These are phyloP conservation scores for Hypoxylon rubiginosum DNA, from an alignment of 2,329 filamentous ascomycete genomes.

Conservation along the genomic window DNA sequence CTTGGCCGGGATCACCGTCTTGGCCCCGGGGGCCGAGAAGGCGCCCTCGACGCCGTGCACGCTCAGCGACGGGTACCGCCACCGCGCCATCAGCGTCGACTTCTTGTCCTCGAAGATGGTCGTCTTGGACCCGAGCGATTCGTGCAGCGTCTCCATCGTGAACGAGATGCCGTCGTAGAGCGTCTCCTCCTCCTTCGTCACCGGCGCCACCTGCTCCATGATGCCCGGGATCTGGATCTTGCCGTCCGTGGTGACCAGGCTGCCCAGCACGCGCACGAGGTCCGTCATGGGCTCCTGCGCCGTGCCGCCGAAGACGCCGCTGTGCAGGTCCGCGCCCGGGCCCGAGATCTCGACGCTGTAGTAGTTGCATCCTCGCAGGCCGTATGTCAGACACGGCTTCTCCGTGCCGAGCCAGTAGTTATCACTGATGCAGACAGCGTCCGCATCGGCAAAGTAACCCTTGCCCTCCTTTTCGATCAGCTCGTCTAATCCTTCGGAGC, in stretches of 20 bases:
- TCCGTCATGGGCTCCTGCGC: slow-evolving; percentile 99
- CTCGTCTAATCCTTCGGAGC: slow-evolving; percentile 95
- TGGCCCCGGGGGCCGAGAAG: slow-evolving; percentile 92
- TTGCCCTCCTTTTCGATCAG: slow-evolving; percentile 92
- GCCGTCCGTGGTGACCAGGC: slow-evolving; percentile 88
- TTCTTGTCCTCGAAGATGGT: slow-evolving; percentile 92
- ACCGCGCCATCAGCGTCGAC: slow-evolving; percentile 92
- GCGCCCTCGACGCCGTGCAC: slow-evolving; percentile 96
- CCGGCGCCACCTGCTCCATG: slow-evolving; percentile 89
- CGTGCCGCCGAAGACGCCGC: slow-evolving; percentile 95
- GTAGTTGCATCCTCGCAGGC: slow-evolving; percentile 97
- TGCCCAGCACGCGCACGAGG: slow-evolving; percentile 83
- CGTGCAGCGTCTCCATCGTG: slow-evolving; percentile 94
- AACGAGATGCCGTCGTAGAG: slow-evolving; percentile 94
- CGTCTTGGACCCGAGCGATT: slow-evolving; percentile 90
- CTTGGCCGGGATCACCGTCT: slow-evolving; percentile 98
- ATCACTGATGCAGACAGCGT: slow-evolving; percentile 98
- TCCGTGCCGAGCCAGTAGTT: slow-evolving; percentile 99
- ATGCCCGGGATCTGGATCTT: slow-evolving; percentile 96
- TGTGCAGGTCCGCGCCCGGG: slow-evolving; percentile 93
- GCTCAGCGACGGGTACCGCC: slow-evolving; percentile 94
- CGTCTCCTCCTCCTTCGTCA: slow-evolving; percentile 86
- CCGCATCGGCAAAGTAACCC: slow-evolving; percentile 94
- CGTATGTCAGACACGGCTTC: slow-evolving; percentile 98
- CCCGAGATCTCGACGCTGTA: slow-evolving; percentile 93